phyloP scores from a whole-genome alignment of 108 stramenopile species.

The Nitzschia inconspicua region DNA sequence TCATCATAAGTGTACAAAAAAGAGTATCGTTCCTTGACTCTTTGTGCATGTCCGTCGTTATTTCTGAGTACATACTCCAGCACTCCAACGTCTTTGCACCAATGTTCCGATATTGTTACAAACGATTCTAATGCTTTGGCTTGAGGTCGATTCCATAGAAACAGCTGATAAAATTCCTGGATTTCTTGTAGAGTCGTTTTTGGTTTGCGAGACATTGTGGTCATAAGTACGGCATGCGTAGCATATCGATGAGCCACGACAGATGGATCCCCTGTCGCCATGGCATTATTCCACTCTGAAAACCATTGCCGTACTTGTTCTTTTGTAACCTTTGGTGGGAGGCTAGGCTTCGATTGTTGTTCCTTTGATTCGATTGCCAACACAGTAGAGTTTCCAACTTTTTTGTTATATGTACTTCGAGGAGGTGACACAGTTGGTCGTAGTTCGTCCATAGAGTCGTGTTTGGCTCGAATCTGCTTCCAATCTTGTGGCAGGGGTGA shows the following conservation, averaged over 20 bases:
- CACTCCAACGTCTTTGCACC: conserved; percentile 30
- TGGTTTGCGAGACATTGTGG: conserved; percentile 33
- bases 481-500: conserved; percentile 65
- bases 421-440: no score
- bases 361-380: no score
- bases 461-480: no score
- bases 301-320: conserved; percentile 8
- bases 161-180: conserved; percentile 45
- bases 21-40: conserved; percentile 41
- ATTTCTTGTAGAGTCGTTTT: conserved; percentile 33
- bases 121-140: conserved; percentile 33
- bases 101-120: conserved; percentile 13
- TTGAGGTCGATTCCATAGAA: conserved; percentile 42
- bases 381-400: no score
- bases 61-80: conserved; percentile 24
- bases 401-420: no score
- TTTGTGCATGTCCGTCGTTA: conserved; percentile 13
- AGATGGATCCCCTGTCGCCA: conserved; percentile 36
- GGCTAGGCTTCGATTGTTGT: no score
- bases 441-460: no score
- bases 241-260: conserved; percentile 40
- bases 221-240: conserved; percentile 35
- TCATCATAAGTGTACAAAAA: conserved; percentile 30
- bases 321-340: no score
- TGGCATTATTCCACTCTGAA: conserved; percentile 32